Evolutionary conservation across 352 stramenopile species (phyloP).

Genomic region (Phytophthora tubulina): DNA sequence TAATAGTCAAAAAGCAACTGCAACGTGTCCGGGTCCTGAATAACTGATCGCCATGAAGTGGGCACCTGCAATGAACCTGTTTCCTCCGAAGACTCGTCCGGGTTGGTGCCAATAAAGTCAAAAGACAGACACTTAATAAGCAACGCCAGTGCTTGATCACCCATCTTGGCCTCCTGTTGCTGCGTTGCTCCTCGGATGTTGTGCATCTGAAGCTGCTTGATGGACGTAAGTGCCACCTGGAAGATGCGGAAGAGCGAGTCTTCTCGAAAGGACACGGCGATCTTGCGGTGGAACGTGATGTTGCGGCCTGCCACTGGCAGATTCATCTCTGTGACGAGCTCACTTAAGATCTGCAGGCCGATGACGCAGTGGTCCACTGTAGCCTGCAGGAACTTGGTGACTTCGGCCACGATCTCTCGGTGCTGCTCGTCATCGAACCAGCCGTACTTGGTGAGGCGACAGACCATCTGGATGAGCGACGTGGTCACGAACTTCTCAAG

Average conservation of each 20-base stretch:
- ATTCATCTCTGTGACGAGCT: conserved; percentile 99
- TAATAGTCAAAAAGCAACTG: conserved; percentile 98
- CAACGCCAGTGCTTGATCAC: conserved; percentile 93
- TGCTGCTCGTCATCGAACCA: conserved; percentile 99
- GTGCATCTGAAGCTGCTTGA: conserved; percentile 95
- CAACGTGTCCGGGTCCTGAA: conserved; percentile 95
- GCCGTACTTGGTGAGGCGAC: conserved; percentile 98
- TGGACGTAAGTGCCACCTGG: conserved; percentile 96
- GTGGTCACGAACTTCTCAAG: conserved; percentile 96
- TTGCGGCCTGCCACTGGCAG: conserved; percentile 94
- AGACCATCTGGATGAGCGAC: conserved; percentile 97
- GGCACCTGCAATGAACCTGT: conserved; percentile 98
- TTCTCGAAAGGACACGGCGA: conserved; percentile 97
- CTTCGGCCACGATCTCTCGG: conserved; percentile 97
- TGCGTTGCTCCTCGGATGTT: conserved; percentile 83
- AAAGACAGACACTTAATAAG: conserved; percentile 97
- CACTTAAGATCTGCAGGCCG: conserved; percentile 97
- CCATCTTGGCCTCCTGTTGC: conserved; percentile 93
- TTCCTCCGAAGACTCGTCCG: conserved; percentile 98
- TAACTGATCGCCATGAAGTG: conserved; percentile 94
- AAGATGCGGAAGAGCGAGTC: conserved; percentile 96
- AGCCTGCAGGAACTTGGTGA: conserved; percentile 97
- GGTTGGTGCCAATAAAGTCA: conserved; percentile 99
- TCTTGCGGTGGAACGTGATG: conserved; percentile 98
- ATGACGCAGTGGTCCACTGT: conserved; percentile 98